Conservation (phyloP, 1,284 basidiomycete species). For the Tilletia caries region DNA sequence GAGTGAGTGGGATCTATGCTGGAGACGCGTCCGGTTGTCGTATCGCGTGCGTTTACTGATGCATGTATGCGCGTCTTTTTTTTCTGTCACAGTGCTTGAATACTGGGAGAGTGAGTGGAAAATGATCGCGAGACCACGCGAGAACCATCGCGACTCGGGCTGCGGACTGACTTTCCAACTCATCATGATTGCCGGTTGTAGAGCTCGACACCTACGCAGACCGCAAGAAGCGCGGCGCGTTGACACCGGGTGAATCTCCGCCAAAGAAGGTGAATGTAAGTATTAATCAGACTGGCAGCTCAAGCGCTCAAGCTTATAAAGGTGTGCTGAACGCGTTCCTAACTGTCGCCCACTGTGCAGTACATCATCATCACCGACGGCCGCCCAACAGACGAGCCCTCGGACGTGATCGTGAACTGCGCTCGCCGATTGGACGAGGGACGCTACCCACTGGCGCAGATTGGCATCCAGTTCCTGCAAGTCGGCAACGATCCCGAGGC, state of each 20-base stretch:
- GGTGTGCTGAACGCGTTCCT: too few species aligned
- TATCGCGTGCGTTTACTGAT: too few species aligned
- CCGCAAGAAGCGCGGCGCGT: slow-evolving; percentile 3
- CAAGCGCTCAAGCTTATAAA: too few species aligned
- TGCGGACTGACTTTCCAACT: neutral
- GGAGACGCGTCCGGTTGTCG: too few species aligned
- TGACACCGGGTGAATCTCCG: neutral
- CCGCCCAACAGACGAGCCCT: slow-evolving; percentile 58
- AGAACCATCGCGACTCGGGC: too few species aligned
- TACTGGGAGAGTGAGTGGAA: slow-evolving; percentile 13
- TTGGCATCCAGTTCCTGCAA: slow-evolving; percentile 65
- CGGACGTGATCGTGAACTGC: slow-evolving; percentile 59
- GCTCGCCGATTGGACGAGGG: slow-evolving; percentile 60
- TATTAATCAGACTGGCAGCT: neutral
- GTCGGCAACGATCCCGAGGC: slow-evolving; percentile 58
- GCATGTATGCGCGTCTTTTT: too few species aligned
- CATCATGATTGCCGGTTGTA: neutral
- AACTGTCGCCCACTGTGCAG: too few species aligned
- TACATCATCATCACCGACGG: slow-evolving; percentile 32
- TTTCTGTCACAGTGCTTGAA: neutral
- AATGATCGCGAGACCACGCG: too few species aligned
- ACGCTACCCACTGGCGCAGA: slow-evolving; percentile 58
- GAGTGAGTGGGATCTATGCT: slow-evolving; percentile 13
- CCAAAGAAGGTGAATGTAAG: slow-evolving; percentile 25
- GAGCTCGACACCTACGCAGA: slow-evolving; percentile 6